Percentiles rank a stretch among this genome's conserved stretches.
Conservation (phyloP, 176 grass and related monocot species). For the sorghum (Sorghum bicolor) region DNA sequence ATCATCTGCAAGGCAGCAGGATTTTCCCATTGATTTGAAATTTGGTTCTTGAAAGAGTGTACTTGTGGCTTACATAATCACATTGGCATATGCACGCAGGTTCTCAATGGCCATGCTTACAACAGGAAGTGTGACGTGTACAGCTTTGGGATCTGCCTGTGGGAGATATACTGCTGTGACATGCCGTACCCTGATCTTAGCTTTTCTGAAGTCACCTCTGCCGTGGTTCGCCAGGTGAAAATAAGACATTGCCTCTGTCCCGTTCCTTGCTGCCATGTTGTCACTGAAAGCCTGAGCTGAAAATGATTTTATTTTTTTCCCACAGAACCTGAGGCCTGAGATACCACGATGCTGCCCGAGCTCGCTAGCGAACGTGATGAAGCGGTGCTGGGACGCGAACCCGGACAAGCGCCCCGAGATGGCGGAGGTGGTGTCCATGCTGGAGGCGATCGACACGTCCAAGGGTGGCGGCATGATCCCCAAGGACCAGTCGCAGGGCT, state of each 20-base stretch:
- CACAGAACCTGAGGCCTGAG: slow-evolving; percentile 95
- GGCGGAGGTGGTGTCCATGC: slow-evolving; percentile 83
- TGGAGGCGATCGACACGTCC: slow-evolving; percentile 93
- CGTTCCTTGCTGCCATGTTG: background rate
- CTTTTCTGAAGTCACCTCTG: slow-evolving; percentile 95
- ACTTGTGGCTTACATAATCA: background rate
- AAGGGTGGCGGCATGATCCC: slow-evolving; percentile 98
- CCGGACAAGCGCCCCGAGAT: slow-evolving; percentile 89
- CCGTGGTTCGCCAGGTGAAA: slow-evolving; percentile 91
- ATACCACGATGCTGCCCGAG: slow-evolving; percentile 95
- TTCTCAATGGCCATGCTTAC: slow-evolving; percentile 94
- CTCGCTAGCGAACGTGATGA: slow-evolving; percentile 86
- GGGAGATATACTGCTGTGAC: slow-evolving; percentile 99
- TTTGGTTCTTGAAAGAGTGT: background rate
- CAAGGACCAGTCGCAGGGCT: slow-evolving; percentile 71
- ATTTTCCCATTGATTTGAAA: background rate
- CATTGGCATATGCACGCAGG: slow-evolving; percentile 45
- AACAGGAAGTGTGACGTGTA: slow-evolving; percentile 99
- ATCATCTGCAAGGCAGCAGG: background rate
- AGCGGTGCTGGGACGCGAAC: slow-evolving; percentile 95
- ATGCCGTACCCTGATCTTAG: slow-evolving; percentile 99
- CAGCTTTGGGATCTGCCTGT: slow-evolving; percentile 95
- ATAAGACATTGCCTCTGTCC: background rate
- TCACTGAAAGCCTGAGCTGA: slow-evolving; percentile 7
- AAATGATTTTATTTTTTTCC: background rate